phyloP scores from a whole-genome alignment of 139 green algal genomes.

The Dunaliella primolecta region DNA sequence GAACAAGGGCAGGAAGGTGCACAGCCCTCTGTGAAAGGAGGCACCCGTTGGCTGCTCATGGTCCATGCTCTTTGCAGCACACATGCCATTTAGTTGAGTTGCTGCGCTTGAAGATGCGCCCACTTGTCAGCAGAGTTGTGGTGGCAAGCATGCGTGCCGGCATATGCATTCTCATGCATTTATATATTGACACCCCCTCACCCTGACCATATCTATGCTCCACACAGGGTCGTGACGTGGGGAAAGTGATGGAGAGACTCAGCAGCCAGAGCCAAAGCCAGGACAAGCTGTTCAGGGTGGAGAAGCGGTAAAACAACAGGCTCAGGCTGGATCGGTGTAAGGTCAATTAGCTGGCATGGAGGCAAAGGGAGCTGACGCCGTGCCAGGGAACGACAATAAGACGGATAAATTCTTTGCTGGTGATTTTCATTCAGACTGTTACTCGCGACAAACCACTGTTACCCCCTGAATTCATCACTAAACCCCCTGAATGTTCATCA shows the following conservation, averaged over 20 bases:
- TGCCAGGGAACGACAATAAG: too few relatives aligned
- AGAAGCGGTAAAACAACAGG: background rate
- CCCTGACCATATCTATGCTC: background rate
- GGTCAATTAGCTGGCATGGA: too few relatives aligned
- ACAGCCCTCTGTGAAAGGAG: too few relatives aligned
- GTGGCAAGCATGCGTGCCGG: background rate
- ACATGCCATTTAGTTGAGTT: background rate
- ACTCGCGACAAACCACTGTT: too few relatives aligned
- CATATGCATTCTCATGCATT: conserved; percentile 6
- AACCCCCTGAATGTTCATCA: too few relatives aligned
- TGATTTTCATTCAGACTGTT: too few relatives aligned
- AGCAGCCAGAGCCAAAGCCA: background rate
- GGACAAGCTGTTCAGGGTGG: background rate
- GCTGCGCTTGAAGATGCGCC: background rate
- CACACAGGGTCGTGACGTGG: background rate
- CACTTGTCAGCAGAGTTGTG: background rate
- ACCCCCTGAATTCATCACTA: too few relatives aligned
- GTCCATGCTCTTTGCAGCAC: background rate
- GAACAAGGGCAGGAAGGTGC: conserved; percentile 2
- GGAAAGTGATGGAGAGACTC: background rate
- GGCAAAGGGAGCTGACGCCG: too few relatives aligned
- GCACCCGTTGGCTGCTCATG: too few relatives aligned
- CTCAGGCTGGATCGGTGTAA: too few relatives aligned
- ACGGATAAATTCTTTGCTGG: too few relatives aligned
- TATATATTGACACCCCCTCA: conserved; percentile 5